Percentiles rank a stretch among this genome's conserved stretches.
These are phyloP conservation scores for Tetrapisispora arboricola DNA, from an alignment of 805 yeast genomes.

Conservation along the genomic window DNA sequence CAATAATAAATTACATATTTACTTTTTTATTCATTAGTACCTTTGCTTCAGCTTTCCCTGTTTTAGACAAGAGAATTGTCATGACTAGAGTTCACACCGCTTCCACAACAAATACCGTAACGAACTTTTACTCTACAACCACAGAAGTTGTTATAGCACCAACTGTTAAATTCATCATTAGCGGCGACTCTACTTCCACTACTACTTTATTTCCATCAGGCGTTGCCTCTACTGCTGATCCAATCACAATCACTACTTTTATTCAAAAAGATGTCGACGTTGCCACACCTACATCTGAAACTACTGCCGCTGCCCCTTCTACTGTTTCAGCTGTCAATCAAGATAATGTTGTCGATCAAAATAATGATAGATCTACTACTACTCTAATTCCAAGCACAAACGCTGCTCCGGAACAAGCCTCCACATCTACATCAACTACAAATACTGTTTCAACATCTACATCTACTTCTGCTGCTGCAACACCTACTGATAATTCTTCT, in stretches of 20 bases:
- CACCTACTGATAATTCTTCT: slow-evolving; percentile 10
- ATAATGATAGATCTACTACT: slow-evolving; percentile 8
- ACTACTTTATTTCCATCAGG: slow-evolving; percentile 29
- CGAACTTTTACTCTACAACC: slow-evolving; percentile 33
- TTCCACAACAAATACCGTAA: slow-evolving; percentile 36
- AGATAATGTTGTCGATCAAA: not conserved
- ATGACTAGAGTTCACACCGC: slow-evolving; percentile 51
- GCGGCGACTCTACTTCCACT: slow-evolving; percentile 31
- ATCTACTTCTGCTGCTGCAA: slow-evolving; percentile 6
- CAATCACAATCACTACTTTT: slow-evolving; percentile 26
- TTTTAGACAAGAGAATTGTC: slow-evolving; percentile 29
- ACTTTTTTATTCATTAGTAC: slow-evolving; percentile 3
- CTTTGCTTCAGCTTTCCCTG: slow-evolving; percentile 18
- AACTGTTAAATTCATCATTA: slow-evolving; percentile 31
- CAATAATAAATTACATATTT: not conserved
- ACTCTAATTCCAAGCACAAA: slow-evolving; percentile 4
- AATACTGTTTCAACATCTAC: slow-evolving; percentile 6
- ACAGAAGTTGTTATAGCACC: slow-evolving; percentile 33
- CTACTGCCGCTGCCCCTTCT: slow-evolving; percentile 16
- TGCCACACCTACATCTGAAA: slow-evolving; percentile 17
- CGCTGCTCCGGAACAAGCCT: slow-evolving; percentile 1
- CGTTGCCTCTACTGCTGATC: slow-evolving; percentile 27
- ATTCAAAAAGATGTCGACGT: slow-evolving; percentile 10
- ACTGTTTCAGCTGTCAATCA: slow-evolving; percentile 6
- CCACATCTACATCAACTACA: slow-evolving; percentile 9